Evolutionary conservation across 257 asterid species (phyloP).

Genomic region (Nicotiana attenuata): DNA sequence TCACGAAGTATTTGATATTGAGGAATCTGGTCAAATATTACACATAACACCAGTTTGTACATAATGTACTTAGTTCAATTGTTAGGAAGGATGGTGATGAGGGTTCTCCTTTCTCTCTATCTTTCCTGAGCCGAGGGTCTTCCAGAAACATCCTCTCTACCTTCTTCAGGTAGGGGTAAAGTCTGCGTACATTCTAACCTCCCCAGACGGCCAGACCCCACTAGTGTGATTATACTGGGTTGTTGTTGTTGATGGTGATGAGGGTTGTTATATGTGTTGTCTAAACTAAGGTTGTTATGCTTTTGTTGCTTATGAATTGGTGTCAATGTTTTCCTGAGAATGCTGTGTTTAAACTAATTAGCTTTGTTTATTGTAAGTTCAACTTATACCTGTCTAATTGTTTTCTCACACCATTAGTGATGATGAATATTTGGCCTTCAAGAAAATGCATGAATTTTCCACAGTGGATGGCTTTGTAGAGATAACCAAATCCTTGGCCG

Average conservation of each 20-base stretch:
- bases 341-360: neutral
- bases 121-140: no score
- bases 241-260: neutral
- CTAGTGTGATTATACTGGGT: no score
- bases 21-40: neutral
- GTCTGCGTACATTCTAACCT: no score
- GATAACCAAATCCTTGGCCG: slow-evolving; percentile 63
- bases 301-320: neutral
- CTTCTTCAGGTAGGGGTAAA: no score
- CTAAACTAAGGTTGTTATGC: neutral
- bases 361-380: neutral
- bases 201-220: no score
- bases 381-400: neutral
- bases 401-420: no score
- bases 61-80: neutral
- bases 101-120: neutral
- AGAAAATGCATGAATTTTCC: no score
- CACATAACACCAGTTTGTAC: neutral
- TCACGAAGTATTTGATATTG: neutral
- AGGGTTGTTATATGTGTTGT: neutral
- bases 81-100: neutral
- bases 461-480: slow-evolving; percentile 33
- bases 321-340: neutral
- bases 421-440: no score
- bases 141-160: no score